Evolutionary conservation across 352 stramenopile species (phyloP).

Genomic region (Globisporangium orthogonon): DNA sequence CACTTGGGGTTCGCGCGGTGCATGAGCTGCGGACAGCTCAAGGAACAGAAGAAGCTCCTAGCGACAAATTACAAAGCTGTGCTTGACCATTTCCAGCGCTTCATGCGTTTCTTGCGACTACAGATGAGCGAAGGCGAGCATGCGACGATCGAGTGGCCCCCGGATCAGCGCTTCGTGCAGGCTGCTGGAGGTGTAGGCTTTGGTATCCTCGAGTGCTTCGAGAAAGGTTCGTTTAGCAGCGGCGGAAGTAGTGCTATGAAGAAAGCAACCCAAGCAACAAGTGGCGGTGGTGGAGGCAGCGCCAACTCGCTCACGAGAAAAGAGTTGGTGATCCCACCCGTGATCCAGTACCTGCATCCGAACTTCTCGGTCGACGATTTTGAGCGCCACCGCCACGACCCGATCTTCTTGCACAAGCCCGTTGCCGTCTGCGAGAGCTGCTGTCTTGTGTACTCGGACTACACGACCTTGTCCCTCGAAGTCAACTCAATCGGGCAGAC

Average conservation of each 20-base stretch:
- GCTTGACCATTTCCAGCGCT: constrained; percentile 91
- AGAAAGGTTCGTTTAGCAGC: constrained; percentile 8
- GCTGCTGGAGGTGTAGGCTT: constrained; percentile 92
- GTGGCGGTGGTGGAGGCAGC: not conserved
- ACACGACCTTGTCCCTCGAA: constrained; percentile 64
- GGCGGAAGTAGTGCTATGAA: constrained; percentile 9
- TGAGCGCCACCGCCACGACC: constrained; percentile 83
- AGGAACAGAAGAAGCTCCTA: constrained; percentile 71
- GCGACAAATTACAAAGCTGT: constrained; percentile 92
- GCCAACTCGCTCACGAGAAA: constrained; percentile 15
- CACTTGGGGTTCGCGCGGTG: constrained; percentile 44
- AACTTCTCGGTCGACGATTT: constrained; percentile 83
- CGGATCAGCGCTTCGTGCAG: constrained; percentile 77
- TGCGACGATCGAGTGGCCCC: constrained; percentile 84
- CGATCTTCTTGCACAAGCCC: constrained; percentile 93
- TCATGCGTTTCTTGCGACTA: constrained; percentile 61
- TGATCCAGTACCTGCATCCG: constrained; percentile 90
- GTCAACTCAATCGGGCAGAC: constrained; percentile 57
- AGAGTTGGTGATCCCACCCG: constrained; percentile 86
- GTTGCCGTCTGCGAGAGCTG: constrained; percentile 90
- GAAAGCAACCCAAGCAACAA: constrained; percentile 7
- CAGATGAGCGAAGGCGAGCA: constrained; percentile 36
- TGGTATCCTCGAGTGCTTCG: constrained; percentile 63
- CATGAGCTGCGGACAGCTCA: constrained; percentile 74
- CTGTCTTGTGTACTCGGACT: constrained; percentile 92